These are phyloP conservation scores for Gnomoniopsis smithogilvyi DNA, from an alignment of 2,329 filamentous ascomycete genomes.

Conservation along the genomic window DNA sequence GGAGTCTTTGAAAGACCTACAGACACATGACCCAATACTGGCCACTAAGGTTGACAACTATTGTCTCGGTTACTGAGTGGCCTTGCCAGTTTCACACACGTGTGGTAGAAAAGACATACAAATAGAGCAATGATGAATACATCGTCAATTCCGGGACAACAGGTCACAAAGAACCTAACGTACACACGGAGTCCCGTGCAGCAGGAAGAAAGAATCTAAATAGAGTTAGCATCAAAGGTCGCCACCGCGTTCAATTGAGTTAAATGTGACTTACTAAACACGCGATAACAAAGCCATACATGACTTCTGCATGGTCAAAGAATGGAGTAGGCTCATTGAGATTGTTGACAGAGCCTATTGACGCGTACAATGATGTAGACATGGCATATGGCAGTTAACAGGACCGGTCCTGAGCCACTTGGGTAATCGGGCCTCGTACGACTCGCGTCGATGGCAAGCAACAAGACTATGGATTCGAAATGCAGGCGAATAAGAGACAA, in stretches of 20 bases:
- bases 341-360: constrained; percentile 9
- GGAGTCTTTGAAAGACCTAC: neutral
- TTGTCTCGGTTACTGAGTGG: neutral
- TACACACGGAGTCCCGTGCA: constrained; percentile 7
- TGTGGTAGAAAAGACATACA: no score
- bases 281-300: neutral
- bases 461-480: no score
- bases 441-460: no score
- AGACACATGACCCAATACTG: constrained; percentile 8
- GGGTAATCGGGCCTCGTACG: no score
- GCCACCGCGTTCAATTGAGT: no score
- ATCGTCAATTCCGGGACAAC: constrained; percentile 13
- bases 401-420: no score
- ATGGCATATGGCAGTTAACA: neutral
- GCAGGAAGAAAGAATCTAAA: constrained; percentile 5
- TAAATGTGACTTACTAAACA: neutral
- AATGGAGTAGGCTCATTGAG: constrained; percentile 7
- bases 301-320: constrained; percentile 2
- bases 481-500: no score
- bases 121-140: constrained; percentile 4
- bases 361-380: constrained; percentile 4
- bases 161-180: constrained; percentile 13
- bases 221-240: neutral
- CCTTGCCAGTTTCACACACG: no score
- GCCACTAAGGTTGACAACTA: constrained; percentile 6